Conservation (phyloP, 2,329 filamentous ascomycete genomes). For the Colletotrichum euphorbiae region DNA sequence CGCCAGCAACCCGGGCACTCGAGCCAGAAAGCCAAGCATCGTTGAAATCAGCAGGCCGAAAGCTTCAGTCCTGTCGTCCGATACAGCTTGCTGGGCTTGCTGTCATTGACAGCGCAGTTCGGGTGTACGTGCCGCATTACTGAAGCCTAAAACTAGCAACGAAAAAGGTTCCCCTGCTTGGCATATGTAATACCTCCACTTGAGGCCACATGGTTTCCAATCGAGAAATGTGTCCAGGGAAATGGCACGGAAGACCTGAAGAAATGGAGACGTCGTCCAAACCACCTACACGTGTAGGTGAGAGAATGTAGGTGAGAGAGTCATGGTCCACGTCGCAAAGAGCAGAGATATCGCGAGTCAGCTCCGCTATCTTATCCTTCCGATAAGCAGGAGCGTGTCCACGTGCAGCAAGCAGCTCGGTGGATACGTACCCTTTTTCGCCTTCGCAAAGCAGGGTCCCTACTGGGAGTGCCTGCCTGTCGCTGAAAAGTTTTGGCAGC, state of each 20-base stretch:
- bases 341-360: slow-evolving; percentile 37
- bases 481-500: slow-evolving; percentile 36
- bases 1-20: neutral
- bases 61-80: slow-evolving; percentile 14
- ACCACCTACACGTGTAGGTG: slow-evolving; percentile 2
- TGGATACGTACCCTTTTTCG: slow-evolving; percentile 35
- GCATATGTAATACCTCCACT: slow-evolving; percentile 9
- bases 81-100: slow-evolving; percentile 4
- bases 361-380: slow-evolving; percentile 21
- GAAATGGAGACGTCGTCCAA: slow-evolving; percentile 21
- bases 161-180: neutral
- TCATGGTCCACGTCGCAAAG: slow-evolving; percentile 26
- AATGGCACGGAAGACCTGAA: slow-evolving; percentile 14
- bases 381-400: slow-evolving; percentile 22
- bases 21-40: neutral
- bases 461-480: slow-evolving; percentile 27
- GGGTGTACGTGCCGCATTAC: slow-evolving; percentile 9
- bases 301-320: slow-evolving; percentile 19
- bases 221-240: slow-evolving; percentile 12
- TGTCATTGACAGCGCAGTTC: slow-evolving; percentile 24
- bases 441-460: slow-evolving; percentile 36
- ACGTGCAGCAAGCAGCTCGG: slow-evolving; percentile 8
- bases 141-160: slow-evolving; percentile 2
- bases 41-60: neutral
- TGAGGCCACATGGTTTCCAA: slow-evolving; percentile 22